Conservation (phyloP, 352 stramenopile genomes). For the Phytopythium vexans region DNA sequence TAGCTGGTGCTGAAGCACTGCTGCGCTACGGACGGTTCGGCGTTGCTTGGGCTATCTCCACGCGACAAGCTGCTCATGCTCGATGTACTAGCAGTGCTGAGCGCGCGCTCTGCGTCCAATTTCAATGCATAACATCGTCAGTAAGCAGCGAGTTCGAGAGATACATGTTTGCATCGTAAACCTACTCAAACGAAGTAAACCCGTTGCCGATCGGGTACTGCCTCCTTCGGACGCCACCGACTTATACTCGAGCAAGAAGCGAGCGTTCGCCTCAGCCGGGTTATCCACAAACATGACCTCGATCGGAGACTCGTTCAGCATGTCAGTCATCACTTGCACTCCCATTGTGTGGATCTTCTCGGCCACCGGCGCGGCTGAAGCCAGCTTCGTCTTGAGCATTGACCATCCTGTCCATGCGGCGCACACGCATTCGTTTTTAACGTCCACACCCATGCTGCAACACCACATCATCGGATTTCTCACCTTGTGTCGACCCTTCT, state of each 20-base stretch:
- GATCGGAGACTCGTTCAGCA: constrained; percentile 57
- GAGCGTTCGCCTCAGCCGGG: constrained; percentile 29
- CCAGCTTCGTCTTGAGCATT: constrained; percentile 74
- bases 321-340: constrained; percentile 66
- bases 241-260: constrained; percentile 67
- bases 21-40: constrained; percentile 14
- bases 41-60: constrained; percentile 6
- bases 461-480: not conserved
- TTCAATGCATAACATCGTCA: not conserved
- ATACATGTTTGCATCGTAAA: not conserved
- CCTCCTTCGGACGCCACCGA: constrained; percentile 5
- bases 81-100: constrained; percentile 11
- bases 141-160: not conserved
- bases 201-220: constrained; percentile 24
- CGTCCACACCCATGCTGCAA: too few species aligned
- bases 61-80: constrained; percentile 15
- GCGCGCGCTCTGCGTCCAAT: not conserved
- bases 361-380: constrained; percentile 63
- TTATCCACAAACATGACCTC: constrained; percentile 54
- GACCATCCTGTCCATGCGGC: constrained; percentile 40
- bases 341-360: constrained; percentile 76
- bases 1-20: constrained; percentile 59
- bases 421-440: too few species aligned
- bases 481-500: constrained; percentile 65
- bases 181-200: constrained; percentile 48